These are phyloP conservation scores for Metarhizium brunneum DNA, from an alignment of 2,329 filamentous ascomycete genomes.

Conservation along the genomic window DNA sequence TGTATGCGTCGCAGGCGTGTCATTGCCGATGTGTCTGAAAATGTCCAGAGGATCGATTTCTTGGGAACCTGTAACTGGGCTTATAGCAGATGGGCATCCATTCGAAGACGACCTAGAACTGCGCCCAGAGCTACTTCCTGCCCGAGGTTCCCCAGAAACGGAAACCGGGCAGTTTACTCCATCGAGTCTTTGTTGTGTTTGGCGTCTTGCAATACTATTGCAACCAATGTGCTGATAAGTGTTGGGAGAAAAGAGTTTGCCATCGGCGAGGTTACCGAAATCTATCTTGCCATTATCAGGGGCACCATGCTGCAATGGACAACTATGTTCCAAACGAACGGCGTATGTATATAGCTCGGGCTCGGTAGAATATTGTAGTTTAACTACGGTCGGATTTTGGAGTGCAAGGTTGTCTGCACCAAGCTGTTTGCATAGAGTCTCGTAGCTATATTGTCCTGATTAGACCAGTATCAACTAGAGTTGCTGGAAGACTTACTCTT, in stretches of 20 bases:
- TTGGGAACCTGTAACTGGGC: not conserved
- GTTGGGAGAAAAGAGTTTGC: not conserved
- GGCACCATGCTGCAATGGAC: not conserved
- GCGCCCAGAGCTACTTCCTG: no score
- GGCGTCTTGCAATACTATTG: not conserved
- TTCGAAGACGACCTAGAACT: no score
- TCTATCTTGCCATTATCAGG: no score
- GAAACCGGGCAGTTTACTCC: not conserved
- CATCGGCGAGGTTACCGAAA: not conserved
- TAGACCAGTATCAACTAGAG: not conserved
- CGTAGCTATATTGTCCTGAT: not conserved
- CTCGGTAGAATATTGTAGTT: not conserved
- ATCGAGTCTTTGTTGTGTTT: not conserved
- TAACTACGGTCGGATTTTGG: not conserved
- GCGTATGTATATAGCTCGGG: not conserved
- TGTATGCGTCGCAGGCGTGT: not conserved
- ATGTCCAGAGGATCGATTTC: not conserved
- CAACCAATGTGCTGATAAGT: not conserved
- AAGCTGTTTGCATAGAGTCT: not conserved
- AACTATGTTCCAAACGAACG: not conserved
- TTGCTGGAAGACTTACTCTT: not conserved
- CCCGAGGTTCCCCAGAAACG: not conserved
- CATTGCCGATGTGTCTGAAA: not conserved
- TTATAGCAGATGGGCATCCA: no score
- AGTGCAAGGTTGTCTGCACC: not conserved